Conservation (phyloP, 2,329 filamentous ascomycete species). For the Alternaria tenuissima region DNA sequence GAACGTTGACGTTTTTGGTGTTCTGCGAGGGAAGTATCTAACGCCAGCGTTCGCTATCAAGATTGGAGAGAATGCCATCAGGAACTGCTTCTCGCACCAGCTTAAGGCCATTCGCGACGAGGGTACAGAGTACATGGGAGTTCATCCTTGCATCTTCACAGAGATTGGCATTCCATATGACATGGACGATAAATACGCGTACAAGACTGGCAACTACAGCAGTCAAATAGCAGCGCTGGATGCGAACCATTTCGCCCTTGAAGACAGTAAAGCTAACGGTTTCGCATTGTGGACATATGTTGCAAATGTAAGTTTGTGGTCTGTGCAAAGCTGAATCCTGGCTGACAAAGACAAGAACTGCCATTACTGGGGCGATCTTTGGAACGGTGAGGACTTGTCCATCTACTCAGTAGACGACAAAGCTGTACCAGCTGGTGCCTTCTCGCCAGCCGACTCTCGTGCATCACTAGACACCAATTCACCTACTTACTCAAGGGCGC, state of each 20-base stretch:
- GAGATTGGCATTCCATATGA: constrained; percentile 99
- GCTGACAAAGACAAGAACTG: constrained; percentile 68
- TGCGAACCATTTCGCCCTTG: constrained; percentile 92
- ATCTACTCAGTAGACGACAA: constrained; percentile 88
- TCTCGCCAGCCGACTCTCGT: constrained; percentile 60
- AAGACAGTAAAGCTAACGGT: constrained; percentile 82
- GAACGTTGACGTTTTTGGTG: constrained; percentile 95
- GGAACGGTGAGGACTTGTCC: constrained; percentile 97
- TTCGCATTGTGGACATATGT: constrained; percentile 92
- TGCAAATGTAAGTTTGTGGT: constrained; percentile 61
- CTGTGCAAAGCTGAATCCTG: neutral
- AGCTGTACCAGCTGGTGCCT: constrained; percentile 60
- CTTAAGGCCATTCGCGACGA: constrained; percentile 83
- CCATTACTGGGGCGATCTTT: constrained; percentile 88
- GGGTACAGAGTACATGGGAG: constrained; percentile 85
- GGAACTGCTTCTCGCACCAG: constrained; percentile 92
- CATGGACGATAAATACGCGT: constrained; percentile 96
- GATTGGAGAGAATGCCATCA: constrained; percentile 89
- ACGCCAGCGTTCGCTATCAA: constrained; percentile 92
- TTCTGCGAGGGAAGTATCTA: constrained; percentile 87
- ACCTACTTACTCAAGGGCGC: constrained; percentile 64
- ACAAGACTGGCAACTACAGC: constrained; percentile 93
- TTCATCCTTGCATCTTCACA: constrained; percentile 87
- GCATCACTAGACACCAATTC: constrained; percentile 59
- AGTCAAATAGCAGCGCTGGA: constrained; percentile 93